Evolutionary conservation across 768 basidiomycete genomes (phyloP).

Genomic region (Fibroporia radiculosa): DNA sequence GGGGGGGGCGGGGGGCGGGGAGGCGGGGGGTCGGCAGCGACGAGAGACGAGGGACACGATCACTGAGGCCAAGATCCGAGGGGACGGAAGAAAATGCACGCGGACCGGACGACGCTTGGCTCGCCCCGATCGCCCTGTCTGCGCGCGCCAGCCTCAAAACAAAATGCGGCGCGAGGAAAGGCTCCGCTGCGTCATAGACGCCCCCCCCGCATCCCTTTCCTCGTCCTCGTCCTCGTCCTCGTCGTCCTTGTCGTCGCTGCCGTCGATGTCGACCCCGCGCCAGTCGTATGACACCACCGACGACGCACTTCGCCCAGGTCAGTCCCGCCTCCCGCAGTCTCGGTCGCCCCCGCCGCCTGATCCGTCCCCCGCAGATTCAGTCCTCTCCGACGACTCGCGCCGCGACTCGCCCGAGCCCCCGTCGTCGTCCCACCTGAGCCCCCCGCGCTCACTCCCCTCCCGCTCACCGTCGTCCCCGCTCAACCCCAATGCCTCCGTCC

Average conservation of each 20-base stretch:
- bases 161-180: no score
- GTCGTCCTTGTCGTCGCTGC: neutral
- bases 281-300: neutral
- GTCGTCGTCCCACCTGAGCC: conserved; percentile 11
- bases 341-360: conserved; percentile 5
- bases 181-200: neutral
- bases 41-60: neutral
- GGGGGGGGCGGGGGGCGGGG: neutral
- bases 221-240: conserved; percentile 2
- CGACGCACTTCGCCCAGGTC: neutral
- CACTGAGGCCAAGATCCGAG: neutral
- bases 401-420: conserved; percentile 11
- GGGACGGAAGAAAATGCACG: neutral
- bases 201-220: neutral
- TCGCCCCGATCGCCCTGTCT: no score
- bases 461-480: conserved; percentile 45
- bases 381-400: conserved; percentile 9
- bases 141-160: neutral
- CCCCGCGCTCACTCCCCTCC: conserved; percentile 22
- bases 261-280: neutral
- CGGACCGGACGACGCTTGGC: neutral
- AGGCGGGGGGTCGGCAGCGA: neutral
- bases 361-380: conserved; percentile 11
- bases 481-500: conserved; percentile 34
- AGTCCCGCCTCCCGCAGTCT: neutral